Percentiles rank a stretch among this genome's conserved stretches.
Conservation (phyloP, 73 alveolate species). For the Paramecium pentaurelia region DNA sequence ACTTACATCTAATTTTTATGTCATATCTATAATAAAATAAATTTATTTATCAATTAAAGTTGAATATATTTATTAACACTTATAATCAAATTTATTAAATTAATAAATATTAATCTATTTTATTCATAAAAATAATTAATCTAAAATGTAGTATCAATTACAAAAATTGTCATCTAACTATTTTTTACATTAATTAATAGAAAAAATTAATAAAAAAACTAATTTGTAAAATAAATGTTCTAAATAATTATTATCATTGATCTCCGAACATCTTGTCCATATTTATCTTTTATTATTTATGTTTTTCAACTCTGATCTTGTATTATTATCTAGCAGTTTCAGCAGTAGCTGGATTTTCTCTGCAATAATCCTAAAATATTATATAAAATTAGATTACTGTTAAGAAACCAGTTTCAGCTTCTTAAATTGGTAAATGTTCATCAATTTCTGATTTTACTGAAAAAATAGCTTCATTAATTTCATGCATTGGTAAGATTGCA, state of each 20-base stretch:
- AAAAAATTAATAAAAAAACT: background rate
- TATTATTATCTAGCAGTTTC: background rate
- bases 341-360: conserved; percentile 59
- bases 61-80: background rate
- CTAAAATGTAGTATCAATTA: too few relatives aligned
- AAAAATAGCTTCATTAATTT: conserved; percentile 27
- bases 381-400: background rate
- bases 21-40: too few relatives aligned
- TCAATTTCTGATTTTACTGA: background rate
- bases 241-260: background rate
- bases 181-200: too few relatives aligned
- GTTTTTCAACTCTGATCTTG: background rate
- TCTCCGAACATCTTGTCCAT: background rate
- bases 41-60: background rate
- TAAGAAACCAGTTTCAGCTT: conserved; percentile 31
- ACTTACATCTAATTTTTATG: too few relatives aligned
- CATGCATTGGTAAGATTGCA: conserved; percentile 55
- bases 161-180: too few relatives aligned
- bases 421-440: background rate
- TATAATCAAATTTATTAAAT: too few relatives aligned
- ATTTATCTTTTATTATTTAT: background rate
- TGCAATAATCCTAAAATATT: conserved; percentile 35
- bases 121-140: too few relatives aligned
- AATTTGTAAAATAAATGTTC: background rate
- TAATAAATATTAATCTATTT: too few relatives aligned